Evolutionary conservation across 1,284 basidiomycete genomes (phyloP).

Genomic region (Ustilago cynodontis): DNA sequence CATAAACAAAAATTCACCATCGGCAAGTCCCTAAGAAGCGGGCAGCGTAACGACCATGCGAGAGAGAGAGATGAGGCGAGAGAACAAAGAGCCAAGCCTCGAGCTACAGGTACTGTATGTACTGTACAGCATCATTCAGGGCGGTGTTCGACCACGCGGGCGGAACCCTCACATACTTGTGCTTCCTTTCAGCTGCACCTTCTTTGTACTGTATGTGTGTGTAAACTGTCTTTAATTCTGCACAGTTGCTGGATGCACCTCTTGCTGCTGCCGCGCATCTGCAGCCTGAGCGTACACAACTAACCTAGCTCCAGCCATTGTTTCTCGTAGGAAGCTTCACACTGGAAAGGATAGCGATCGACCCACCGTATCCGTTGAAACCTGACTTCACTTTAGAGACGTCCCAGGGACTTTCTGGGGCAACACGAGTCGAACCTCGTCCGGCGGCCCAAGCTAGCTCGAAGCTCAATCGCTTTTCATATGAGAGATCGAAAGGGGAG

Average conservation of each 20-base stretch:
- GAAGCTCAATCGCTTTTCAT: too few species aligned
- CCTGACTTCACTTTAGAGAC: too few species aligned
- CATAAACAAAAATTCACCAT: background rate
- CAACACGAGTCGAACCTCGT: too few species aligned
- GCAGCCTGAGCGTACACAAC: background rate
- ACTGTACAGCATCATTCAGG: background rate
- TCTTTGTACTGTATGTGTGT: background rate
- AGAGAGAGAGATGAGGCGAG: too few species aligned
- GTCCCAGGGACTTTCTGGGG: too few species aligned
- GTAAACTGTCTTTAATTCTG: background rate
- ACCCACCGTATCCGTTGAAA: too few species aligned
- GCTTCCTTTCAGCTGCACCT: background rate
- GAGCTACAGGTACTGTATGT: background rate
- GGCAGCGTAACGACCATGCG: background rate
- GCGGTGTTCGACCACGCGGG: slow-evolving; percentile 3
- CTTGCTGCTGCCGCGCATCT: slow-evolving; percentile 1
- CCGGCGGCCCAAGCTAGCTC: too few species aligned
- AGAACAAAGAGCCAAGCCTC: background rate
- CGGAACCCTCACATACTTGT: background rate
- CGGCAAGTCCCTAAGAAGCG: slow-evolving; percentile 1
- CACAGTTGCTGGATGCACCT: background rate
- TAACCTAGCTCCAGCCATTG: background rate
- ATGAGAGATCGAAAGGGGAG: too few species aligned
- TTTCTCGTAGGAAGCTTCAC: too few species aligned
- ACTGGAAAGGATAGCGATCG: too few species aligned